Base-by-base conservation (phyloP, 139 green algal species). In the Chlamydomonas applanata region DNA sequence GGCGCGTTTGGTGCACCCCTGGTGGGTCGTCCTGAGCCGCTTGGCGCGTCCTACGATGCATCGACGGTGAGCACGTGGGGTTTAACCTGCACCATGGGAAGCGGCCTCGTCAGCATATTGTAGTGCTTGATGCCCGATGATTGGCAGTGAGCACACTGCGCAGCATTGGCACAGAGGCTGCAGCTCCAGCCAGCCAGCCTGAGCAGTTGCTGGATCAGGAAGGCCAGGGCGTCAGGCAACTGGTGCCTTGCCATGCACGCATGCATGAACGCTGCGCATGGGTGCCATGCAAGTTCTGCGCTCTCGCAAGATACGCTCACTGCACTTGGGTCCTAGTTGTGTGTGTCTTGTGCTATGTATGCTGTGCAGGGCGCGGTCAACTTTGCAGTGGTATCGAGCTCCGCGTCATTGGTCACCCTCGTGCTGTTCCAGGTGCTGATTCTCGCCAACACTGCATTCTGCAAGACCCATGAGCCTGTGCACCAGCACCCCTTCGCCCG, bases 361-460 rank as follows among this genome's bases (percentile, higher is more conserved):
- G 16, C 17, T 30, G 33, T 69, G 66, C 83, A 97, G 89, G 87
- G 78, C 49, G 86, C 62, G 24, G 73, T 93, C 36, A 98, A 98
- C 75, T 97, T 98, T 83, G 90, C 93, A 0, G 1, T 98, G 1
- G 86, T 85, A 32, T 84, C 87, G 32, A 79, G 76, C 40, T 83
- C 74, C 27, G 92, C 93, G 9, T 81, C 69, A 17, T 64, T 56
- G 9, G 80, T 98, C 3, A 88, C 46, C 13, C 83, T 98, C 30
- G 91, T 90, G 45, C 79, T 98, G 29, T 98, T 97, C 86, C 92
- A 49, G 40, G 40, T 49, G 11, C 7, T 7, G 11, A 19, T 11
- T 49, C 40, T 49, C 11, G 40, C 7, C 7, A 7, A 11, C 40
- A 49, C 11, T 11, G 40, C 40, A 49, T 49, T 49, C 11, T 49